Conservation (phyloP, 2,329 filamentous ascomycete genomes). For the Aspergillus bombycis region DNA sequence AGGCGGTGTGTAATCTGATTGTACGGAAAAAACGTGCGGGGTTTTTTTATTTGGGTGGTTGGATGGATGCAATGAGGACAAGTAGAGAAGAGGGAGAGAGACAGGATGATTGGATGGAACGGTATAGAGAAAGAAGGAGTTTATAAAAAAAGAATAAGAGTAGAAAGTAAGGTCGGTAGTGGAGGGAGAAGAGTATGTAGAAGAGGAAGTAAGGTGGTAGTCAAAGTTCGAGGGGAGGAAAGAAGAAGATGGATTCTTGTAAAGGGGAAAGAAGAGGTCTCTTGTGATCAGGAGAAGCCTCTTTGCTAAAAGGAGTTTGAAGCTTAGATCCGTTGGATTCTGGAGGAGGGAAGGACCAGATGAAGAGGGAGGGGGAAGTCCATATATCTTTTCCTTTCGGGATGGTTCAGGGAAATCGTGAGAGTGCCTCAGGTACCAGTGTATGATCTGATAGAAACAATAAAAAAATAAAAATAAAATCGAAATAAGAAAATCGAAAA, state of each 20-base stretch:
- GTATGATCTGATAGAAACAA: constrained; percentile 4
- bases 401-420: constrained; percentile 8
- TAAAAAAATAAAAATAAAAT: neutral
- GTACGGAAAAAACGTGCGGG: constrained; percentile 22
- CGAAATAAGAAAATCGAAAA: neutral
- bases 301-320: constrained; percentile 17
- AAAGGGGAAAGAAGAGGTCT: constrained; percentile 12
- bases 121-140: neutral
- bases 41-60: constrained; percentile 17
- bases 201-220: constrained; percentile 16
- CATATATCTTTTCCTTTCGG: constrained; percentile 16
- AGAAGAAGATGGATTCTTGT: constrained; percentile 18
- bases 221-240: constrained; percentile 14
- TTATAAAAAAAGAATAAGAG: constrained; percentile 15
- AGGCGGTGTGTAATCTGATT: constrained; percentile 27
- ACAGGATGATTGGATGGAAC: constrained; percentile 11
- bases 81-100: constrained; percentile 6
- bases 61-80: constrained; percentile 11
- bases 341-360: constrained; percentile 18
- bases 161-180: constrained; percentile 11
- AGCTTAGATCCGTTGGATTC: constrained; percentile 16
- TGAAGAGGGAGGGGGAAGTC: constrained; percentile 25
- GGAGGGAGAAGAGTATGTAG: constrained; percentile 15
- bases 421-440: constrained; percentile 8
- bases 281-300: constrained; percentile 19